A percentile compares a stretch with the other conserved stretches of the same genome.
Evolutionary conservation across 2,329 filamentous ascomycete genomes (phyloP).

Genomic region (Kalmusia sp.): DNA sequence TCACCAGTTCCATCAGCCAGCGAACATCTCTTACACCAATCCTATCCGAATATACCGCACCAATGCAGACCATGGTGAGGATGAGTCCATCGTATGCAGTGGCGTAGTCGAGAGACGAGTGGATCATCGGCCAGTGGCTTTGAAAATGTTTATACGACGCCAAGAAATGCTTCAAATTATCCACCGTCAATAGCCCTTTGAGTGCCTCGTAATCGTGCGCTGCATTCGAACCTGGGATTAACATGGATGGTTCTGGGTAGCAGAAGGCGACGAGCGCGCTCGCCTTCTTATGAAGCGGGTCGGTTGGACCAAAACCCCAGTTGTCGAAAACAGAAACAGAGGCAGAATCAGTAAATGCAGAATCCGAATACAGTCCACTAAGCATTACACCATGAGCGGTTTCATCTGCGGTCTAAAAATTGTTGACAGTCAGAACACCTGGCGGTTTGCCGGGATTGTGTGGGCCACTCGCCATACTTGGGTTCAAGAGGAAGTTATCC

Average conservation of each 20-base stretch:
- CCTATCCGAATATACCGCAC: slow-evolving; percentile 75
- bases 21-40: slow-evolving; percentile 67
- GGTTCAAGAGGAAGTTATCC: slow-evolving; percentile 54
- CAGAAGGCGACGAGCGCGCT: slow-evolving; percentile 57
- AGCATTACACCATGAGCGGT: slow-evolving; percentile 57
- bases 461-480: slow-evolving; percentile 56
- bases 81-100: slow-evolving; percentile 72
- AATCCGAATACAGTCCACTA: slow-evolving; percentile 56
- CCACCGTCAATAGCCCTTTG: slow-evolving; percentile 65
- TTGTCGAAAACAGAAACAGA: slow-evolving; percentile 45
- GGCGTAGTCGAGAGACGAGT: slow-evolving; percentile 73
- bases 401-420: slow-evolving; percentile 52
- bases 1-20: slow-evolving; percentile 71
- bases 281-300: slow-evolving; percentile 56
- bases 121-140: slow-evolving; percentile 75
- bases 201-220: slow-evolving; percentile 61
- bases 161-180: slow-evolving; percentile 75
- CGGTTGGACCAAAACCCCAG: slow-evolving; percentile 51
- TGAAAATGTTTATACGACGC: slow-evolving; percentile 76
- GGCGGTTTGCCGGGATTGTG: slow-evolving; percentile 53
- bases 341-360: slow-evolving; percentile 50
- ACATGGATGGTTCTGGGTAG: slow-evolving; percentile 53
- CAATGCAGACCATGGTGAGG: slow-evolving; percentile 74
- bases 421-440: slow-evolving; percentile 49
- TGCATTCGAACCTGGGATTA: slow-evolving; percentile 35